Evolutionary conservation across 768 basidiomycete genomes (phyloP).

Genomic region (Ephemerocybe angulata): DNA sequence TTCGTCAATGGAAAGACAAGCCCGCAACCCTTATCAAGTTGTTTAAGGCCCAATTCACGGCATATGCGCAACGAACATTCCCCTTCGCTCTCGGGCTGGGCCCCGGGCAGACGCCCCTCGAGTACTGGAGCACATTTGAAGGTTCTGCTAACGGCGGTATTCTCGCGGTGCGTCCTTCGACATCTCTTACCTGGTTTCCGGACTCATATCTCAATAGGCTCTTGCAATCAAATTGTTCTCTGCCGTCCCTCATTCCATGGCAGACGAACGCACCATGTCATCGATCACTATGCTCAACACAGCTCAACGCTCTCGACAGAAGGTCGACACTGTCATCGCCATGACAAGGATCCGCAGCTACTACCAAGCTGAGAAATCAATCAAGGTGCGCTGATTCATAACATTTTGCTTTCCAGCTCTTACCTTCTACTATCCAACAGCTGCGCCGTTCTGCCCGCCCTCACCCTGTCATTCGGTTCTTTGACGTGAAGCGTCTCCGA

Average conservation of each 20-base stretch:
- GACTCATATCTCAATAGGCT: slow-evolving; percentile 18
- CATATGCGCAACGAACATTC: slow-evolving; percentile 22
- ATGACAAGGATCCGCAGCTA: slow-evolving; percentile 20
- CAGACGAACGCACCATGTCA: slow-evolving; percentile 35
- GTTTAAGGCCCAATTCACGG: slow-evolving; percentile 23
- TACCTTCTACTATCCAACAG: slow-evolving; percentile 1
- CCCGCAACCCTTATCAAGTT: slow-evolving; percentile 12
- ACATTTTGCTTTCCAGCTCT: background rate
- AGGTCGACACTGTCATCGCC: slow-evolving; percentile 21
- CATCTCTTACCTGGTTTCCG: background rate
- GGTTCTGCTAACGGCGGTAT: slow-evolving; percentile 23
- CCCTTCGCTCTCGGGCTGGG: slow-evolving; percentile 22
- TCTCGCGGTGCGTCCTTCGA: slow-evolving; percentile 24
- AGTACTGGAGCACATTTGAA: slow-evolving; percentile 22
- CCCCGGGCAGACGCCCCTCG: slow-evolving; percentile 15
- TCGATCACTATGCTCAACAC: slow-evolving; percentile 30
- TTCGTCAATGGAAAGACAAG: slow-evolving; percentile 16
- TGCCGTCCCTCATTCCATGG: slow-evolving; percentile 33
- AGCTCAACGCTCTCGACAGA: slow-evolving; percentile 24
- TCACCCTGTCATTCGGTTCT: slow-evolving; percentile 20
- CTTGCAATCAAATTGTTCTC: slow-evolving; percentile 31
- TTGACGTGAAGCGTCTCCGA: slow-evolving; percentile 19
- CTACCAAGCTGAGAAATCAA: slow-evolving; percentile 12
- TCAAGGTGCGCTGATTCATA: slow-evolving; percentile 9
- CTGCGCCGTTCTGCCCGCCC: slow-evolving; percentile 15